A percentile compares a stretch with the other conserved stretches of the same genome.
Conservation (phyloP, 805 yeast genomes). For the Monosporozyma siamensis region DNA sequence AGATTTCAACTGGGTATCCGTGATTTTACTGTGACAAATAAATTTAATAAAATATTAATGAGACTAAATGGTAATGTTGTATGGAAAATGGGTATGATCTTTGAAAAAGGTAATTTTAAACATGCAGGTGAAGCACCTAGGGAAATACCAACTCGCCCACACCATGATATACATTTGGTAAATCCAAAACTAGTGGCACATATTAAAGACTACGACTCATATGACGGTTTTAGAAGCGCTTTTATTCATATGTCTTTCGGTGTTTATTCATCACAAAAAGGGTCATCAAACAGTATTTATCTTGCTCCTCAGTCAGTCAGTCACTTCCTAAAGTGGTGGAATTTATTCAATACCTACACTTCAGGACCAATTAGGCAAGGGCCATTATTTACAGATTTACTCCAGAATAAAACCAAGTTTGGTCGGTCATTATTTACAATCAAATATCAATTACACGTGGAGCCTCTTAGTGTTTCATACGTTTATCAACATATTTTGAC, state of each 20-base stretch:
- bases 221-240: constrained; percentile 49
- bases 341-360: constrained; percentile 60
- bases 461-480: constrained; percentile 65
- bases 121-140: constrained; percentile 36
- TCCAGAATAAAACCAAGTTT: constrained; percentile 44
- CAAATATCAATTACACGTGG: constrained; percentile 59
- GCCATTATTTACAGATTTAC: constrained; percentile 44
- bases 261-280: constrained; percentile 28
- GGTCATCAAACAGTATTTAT: constrained; percentile 56
- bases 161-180: constrained; percentile 51
- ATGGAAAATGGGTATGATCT: constrained; percentile 71
- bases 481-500: constrained; percentile 51
- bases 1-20: constrained; percentile 52
- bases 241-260: constrained; percentile 49
- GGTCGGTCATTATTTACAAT: constrained; percentile 63
- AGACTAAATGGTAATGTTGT: constrained; percentile 55
- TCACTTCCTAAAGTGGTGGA: constrained; percentile 79
- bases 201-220: constrained; percentile 45
- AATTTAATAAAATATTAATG: constrained; percentile 42
- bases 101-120: constrained; percentile 49
- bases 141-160: constrained; percentile 43
- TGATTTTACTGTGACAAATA: constrained; percentile 23
- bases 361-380: constrained; percentile 75
- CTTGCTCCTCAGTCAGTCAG: constrained; percentile 58
- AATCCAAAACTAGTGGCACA: constrained; percentile 43